Evolutionary conservation across 495 filamentous ascomycete species (phyloP).

Genomic region (Aspergillus panamensis): DNA sequence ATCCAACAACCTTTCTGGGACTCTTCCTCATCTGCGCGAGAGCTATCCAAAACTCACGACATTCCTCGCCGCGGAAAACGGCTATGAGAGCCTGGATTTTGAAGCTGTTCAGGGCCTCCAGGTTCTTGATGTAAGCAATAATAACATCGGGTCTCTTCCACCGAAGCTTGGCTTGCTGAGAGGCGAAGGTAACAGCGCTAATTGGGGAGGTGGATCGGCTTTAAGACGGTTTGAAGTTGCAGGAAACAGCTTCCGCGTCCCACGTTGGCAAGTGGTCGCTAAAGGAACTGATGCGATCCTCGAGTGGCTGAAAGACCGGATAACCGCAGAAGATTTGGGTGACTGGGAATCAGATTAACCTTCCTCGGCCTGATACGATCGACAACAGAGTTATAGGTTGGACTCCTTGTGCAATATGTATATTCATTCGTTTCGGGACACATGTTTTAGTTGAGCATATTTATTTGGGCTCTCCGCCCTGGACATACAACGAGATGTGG

Average conservation of each 20-base stretch:
- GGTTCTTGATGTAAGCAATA: conserved; percentile 74
- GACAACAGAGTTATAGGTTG: too few relatives aligned
- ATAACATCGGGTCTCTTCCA: conserved; percentile 73
- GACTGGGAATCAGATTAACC: conserved; percentile 34
- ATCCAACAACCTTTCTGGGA: conserved; percentile 66
- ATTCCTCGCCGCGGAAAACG: conserved; percentile 73
- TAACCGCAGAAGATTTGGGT: conserved; percentile 60
- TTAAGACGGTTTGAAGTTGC: conserved; percentile 61
- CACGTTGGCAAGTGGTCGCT: conserved; percentile 79
- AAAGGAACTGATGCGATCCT: conserved; percentile 86
- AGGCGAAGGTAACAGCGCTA: conserved; percentile 42
- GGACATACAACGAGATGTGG: not conserved
- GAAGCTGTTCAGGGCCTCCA: conserved; percentile 71
- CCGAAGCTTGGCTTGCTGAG: conserved; percentile 72
- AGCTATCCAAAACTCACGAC: conserved; percentile 63
- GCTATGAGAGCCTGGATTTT: conserved; percentile 65
- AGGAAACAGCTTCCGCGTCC: conserved; percentile 81
- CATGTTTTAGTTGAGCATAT: conserved; percentile 4
- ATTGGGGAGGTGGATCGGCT: conserved; percentile 36
- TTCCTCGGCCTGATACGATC: too few relatives aligned
- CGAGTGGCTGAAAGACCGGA: conserved; percentile 74
- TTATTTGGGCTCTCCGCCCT: not conserved
- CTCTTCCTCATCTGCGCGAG: conserved; percentile 55
- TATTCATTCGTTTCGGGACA: conserved; percentile 11
- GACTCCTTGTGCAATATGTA: conserved; percentile 4